phyloP scores from a whole-genome alignment of 2,329 filamentous ascomycete species.

The Nigrospora oryzae region DNA sequence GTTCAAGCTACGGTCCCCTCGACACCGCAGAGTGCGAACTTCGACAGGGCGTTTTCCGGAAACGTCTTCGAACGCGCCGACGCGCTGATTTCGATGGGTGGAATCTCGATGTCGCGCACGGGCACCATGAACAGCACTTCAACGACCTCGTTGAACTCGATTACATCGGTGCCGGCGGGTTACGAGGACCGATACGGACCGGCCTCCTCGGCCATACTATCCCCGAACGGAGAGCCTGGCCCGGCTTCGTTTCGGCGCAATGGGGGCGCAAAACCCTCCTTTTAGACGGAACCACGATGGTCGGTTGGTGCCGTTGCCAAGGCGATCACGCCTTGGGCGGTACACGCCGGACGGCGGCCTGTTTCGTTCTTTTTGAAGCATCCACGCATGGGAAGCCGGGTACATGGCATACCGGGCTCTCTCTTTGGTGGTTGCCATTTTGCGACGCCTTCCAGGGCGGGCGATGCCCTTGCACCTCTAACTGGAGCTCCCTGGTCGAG shows the following conservation, averaged over 20 bases:
- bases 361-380: no score
- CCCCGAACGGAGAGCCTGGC: constrained; percentile 14
- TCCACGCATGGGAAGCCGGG: no score
- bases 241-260: not conserved
- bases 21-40: constrained; percentile 52
- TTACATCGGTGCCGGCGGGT: constrained; percentile 17
- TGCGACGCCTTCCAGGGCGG: no score
- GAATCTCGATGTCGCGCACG: constrained; percentile 47
- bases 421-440: no score
- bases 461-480: no score
- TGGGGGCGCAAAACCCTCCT: not conserved
- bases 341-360: no score
- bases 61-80: constrained; percentile 55
- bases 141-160: constrained; percentile 23
- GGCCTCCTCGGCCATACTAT: constrained; percentile 13
- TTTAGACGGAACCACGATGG: not conserved
- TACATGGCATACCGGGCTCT: no score
- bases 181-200: constrained; percentile 18
- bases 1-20: constrained; percentile 83
- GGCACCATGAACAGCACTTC: constrained; percentile 29
- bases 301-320: no score
- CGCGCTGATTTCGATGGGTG: constrained; percentile 47
- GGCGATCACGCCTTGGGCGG: no score
- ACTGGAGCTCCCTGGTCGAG: no score
- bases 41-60: constrained; percentile 44